A percentile compares a stretch with the other conserved stretches of the same genome.
Evolutionary conservation across 495 filamentous ascomycete species (phyloP).

Genomic region (Aspergillus coremiiformis): DNA sequence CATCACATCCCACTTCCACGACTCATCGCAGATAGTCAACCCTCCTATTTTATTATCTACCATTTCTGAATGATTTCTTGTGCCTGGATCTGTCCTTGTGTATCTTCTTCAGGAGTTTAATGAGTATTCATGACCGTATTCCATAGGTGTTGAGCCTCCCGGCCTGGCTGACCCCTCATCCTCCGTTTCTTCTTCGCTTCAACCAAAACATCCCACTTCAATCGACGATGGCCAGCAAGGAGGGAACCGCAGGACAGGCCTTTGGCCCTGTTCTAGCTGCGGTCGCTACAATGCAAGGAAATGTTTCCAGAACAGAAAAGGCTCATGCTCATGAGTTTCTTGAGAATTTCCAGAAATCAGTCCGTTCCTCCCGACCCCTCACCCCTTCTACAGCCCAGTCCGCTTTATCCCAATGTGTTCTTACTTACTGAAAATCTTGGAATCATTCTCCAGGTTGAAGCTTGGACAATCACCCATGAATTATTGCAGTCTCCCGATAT

Average conservation of each 20-base stretch:
- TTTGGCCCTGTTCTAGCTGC: slow-evolving; percentile 83
- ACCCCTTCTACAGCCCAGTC: not conserved
- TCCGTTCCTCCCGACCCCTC: slow-evolving; percentile 43
- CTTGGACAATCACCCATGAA: slow-evolving; percentile 80
- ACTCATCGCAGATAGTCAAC: slow-evolving; percentile 1
- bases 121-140: slow-evolving; percentile 21
- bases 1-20: slow-evolving; percentile 37
- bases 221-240: slow-evolving; percentile 61
- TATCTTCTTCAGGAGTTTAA: slow-evolving; percentile 8
- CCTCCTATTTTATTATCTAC: slow-evolving; percentile 11
- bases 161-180: slow-evolving; percentile 25
- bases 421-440: slow-evolving; percentile 9
- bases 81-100: not conserved
- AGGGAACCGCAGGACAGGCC: slow-evolving; percentile 50
- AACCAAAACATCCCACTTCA: slow-evolving; percentile 12
- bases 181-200: slow-evolving; percentile 8
- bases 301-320: slow-evolving; percentile 75
- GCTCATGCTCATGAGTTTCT: slow-evolving; percentile 83
- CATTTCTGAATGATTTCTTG: not conserved
- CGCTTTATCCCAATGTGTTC: not conserved
- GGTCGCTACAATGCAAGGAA: slow-evolving; percentile 82
- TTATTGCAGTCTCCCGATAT: slow-evolving; percentile 70
- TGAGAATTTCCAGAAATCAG: slow-evolving; percentile 96
- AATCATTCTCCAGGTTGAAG: slow-evolving; percentile 54
- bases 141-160: slow-evolving; percentile 21